phyloP scores from a whole-genome alignment of 1,139 yeast species.

The Pichia sp. region DNA sequence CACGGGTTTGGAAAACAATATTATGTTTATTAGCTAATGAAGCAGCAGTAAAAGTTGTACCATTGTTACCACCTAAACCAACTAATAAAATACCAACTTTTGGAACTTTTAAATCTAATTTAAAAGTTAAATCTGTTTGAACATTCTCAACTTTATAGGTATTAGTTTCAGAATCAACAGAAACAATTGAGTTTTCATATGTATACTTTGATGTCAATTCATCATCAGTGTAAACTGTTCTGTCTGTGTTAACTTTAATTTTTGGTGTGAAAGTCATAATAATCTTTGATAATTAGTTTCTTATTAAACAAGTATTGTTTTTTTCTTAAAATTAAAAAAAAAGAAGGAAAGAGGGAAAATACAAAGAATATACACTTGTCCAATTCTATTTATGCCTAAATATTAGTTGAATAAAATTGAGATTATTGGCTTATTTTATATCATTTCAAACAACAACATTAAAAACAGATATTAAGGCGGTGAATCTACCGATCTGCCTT shows the following conservation, averaged over 20 bases:
- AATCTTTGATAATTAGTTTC: neutral
- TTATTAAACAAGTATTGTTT: neutral
- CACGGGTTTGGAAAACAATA: constrained; percentile 74
- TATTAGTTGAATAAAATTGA: neutral
- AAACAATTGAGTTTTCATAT: constrained; percentile 60
- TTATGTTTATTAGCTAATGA: constrained; percentile 79
- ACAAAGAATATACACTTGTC: no score
- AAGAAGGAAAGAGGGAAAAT: no score
- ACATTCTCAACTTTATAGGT: constrained; percentile 62
- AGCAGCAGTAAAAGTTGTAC: constrained; percentile 84
- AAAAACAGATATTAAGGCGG: no score
- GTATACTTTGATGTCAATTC: constrained; percentile 65
- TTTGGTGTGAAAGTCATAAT: constrained; percentile 25
- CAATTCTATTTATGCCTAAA: no score
- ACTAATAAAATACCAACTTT: constrained; percentile 86
- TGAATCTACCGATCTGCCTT: no score
- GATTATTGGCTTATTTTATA: no score
- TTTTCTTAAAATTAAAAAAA: neutral
- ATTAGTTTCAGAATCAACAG: constrained; percentile 32
- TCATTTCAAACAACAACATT: no score
- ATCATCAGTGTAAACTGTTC: constrained; percentile 51
- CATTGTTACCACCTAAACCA: constrained; percentile 96
- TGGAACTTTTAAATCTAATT: constrained; percentile 75
- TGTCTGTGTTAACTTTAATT: constrained; percentile 60
- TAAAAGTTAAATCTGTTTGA: constrained; percentile 71